Conservation (phyloP, 2,329 filamentous ascomycete species). For the Colletotrichum australisinense region DNA sequence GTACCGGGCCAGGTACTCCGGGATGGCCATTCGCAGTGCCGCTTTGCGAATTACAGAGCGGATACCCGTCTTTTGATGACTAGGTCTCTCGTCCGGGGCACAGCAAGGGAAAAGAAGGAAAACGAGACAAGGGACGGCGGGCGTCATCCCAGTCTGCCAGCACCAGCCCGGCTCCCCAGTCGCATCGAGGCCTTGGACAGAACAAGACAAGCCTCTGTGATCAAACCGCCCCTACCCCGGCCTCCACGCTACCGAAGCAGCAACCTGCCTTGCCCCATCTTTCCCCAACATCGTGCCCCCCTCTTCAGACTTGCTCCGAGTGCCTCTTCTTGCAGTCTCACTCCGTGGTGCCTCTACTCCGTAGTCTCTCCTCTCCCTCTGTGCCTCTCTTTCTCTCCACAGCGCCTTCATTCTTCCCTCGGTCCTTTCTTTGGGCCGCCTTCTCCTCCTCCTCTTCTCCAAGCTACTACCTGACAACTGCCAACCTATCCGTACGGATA, state of each 20-base stretch:
- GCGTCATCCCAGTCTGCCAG: constrained; percentile 22
- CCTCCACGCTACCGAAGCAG: constrained; percentile 29
- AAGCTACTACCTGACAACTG: constrained; percentile 2
- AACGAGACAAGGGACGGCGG: constrained; percentile 7
- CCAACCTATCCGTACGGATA: neutral
- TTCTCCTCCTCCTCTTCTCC: constrained; percentile 26
- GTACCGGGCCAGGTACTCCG: neutral
- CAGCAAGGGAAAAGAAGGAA: neutral
- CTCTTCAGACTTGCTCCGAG: neutral
- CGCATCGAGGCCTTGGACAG: constrained; percentile 30
- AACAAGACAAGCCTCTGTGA: constrained; percentile 27
- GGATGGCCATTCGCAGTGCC: neutral
- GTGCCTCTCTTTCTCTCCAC: neutral
- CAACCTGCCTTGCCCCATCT: constrained; percentile 29
- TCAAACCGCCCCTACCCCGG: constrained; percentile 18
- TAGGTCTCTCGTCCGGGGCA: constrained; percentile 3
- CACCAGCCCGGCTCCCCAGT: constrained; percentile 10
- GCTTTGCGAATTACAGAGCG: neutral
- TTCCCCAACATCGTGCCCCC: constrained; percentile 33
- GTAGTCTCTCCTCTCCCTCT: neutral
- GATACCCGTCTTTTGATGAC: neutral
- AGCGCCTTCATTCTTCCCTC: neutral
- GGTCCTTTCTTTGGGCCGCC: constrained; percentile 16
- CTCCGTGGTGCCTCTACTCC: too few species aligned
- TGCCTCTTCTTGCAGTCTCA: neutral